Evolutionary conservation across 257 asterid genomes (phyloP).

Genomic region (Fraxinus cuspidata): DNA sequence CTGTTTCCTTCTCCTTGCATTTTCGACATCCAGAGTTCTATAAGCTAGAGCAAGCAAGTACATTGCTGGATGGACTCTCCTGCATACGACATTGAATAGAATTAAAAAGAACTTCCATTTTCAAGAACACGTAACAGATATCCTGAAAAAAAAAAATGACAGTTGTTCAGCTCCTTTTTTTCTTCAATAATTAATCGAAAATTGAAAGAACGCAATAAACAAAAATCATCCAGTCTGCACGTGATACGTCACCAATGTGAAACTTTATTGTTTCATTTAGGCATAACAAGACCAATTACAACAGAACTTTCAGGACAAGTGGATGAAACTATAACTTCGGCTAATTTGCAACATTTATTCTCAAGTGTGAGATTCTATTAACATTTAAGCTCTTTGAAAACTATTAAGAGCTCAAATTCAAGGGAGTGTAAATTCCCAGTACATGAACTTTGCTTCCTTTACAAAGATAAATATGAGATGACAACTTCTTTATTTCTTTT

Average conservation of each 20-base stretch:
- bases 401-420: neutral
- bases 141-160: slow-evolving; percentile 12
- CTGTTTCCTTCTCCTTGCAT: slow-evolving; percentile 49
- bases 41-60: slow-evolving; percentile 91
- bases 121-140: slow-evolving; percentile 10
- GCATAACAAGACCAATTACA: neutral
- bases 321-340: neutral
- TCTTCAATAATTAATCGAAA: neutral
- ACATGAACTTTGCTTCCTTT: slow-evolving; percentile 18
- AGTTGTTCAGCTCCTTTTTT: neutral
- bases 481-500: slow-evolving; percentile 11
- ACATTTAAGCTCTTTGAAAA: neutral
- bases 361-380: neutral
- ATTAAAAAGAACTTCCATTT: slow-evolving; percentile 16
- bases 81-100: slow-evolving; percentile 41
- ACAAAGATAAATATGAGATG: slow-evolving; percentile 10
- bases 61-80: slow-evolving; percentile 95
- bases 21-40: slow-evolving; percentile 88
- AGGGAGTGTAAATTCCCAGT: neutral
- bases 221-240: neutral
- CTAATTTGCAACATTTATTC: neutral
- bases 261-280: neutral
- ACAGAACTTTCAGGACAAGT: neutral
- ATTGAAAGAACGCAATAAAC: neutral
- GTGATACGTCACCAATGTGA: neutral